Evolutionary conservation across 352 stramenopile genomes (phyloP).

Genomic region (Lagenidium sp.): DNA sequence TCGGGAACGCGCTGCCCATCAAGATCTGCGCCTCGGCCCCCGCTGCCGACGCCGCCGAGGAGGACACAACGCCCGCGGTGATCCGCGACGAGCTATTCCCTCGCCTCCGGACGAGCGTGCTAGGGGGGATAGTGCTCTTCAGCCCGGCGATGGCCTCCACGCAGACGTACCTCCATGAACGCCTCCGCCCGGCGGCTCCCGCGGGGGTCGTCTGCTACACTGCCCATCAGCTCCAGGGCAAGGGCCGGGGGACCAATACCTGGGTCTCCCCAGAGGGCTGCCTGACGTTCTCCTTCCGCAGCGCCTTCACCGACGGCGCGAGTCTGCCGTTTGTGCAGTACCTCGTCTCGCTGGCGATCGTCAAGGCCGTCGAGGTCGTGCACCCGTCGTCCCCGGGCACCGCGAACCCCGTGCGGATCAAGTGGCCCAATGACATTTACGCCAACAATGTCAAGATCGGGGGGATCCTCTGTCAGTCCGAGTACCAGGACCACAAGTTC

Average conservation of each 20-base stretch:
- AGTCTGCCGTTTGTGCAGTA: slow-evolving; percentile 88
- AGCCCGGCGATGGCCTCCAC: slow-evolving; percentile 61
- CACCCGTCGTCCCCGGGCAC: slow-evolving; percentile 17
- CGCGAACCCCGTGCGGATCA: slow-evolving; percentile 74
- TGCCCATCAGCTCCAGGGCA: slow-evolving; percentile 64
- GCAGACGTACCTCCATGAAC: slow-evolving; percentile 77
- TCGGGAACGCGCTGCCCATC: slow-evolving; percentile 11
- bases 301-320: slow-evolving; percentile 60
- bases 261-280: slow-evolving; percentile 85
- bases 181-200: slow-evolving; percentile 46
- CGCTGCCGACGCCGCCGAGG: slow-evolving; percentile 10
- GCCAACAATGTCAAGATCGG: slow-evolving; percentile 84
- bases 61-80: slow-evolving; percentile 13
- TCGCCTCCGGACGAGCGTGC: slow-evolving; percentile 41
- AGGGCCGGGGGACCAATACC: slow-evolving; percentile 77
- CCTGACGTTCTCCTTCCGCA: slow-evolving; percentile 89
- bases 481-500: slow-evolving; percentile 74
- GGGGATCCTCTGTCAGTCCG: slow-evolving; percentile 86
- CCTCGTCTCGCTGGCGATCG: slow-evolving; percentile 81
- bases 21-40: slow-evolving; percentile 3
- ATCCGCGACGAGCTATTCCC: slow-evolving; percentile 33
- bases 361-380: slow-evolving; percentile 66
- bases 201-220: slow-evolving; percentile 75
- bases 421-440: slow-evolving; percentile 92
- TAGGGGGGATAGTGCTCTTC: slow-evolving; percentile 71